These are phyloP conservation scores for Chalaropsis ovoidea DNA, from an alignment of 2,329 filamentous ascomycete genomes.

Conservation along the genomic window DNA sequence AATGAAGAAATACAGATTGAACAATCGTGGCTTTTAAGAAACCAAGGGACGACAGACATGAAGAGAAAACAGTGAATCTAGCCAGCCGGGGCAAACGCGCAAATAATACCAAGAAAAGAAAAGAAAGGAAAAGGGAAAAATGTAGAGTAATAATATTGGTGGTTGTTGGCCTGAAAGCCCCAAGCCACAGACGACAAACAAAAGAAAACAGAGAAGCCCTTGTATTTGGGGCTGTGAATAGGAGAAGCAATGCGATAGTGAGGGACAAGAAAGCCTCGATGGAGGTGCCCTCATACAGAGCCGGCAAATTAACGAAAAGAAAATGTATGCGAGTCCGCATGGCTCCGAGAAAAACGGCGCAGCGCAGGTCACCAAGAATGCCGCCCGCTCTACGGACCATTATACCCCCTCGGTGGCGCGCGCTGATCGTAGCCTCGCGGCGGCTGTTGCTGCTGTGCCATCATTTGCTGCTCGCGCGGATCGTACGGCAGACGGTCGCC, in stretches of 20 bases:
- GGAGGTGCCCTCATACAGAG: neutral
- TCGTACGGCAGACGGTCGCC: constrained; percentile 34
- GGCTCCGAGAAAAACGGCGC: neutral
- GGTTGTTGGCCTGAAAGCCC: no score
- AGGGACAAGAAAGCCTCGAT: neutral
- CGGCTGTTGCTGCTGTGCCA: constrained; percentile 29
- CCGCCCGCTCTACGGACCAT: constrained; percentile 7
- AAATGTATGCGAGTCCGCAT: neutral
- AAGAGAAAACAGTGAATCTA: constrained; percentile 6
- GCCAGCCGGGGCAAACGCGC: neutral
- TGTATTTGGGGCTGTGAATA: neutral
- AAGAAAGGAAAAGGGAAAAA: neutral
- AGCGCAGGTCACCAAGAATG: neutral
- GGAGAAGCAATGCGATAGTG: neutral
- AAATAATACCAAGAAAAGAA: neutral
- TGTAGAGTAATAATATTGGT: neutral
- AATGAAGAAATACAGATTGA: neutral
- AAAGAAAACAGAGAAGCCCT: neutral
- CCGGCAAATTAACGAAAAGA: neutral
- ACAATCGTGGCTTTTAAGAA: neutral
- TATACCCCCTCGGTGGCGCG: constrained; percentile 32
- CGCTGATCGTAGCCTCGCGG: constrained; percentile 34
- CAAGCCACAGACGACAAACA: neutral
- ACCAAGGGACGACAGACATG: no score
- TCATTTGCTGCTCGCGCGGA: constrained; percentile 28